Percentiles rank a stretch among this genome's conserved stretches.
These are phyloP conservation scores for Papiliotrema terrestris DNA, from an alignment of 1,284 basidiomycete species.

Conservation along the genomic window DNA sequence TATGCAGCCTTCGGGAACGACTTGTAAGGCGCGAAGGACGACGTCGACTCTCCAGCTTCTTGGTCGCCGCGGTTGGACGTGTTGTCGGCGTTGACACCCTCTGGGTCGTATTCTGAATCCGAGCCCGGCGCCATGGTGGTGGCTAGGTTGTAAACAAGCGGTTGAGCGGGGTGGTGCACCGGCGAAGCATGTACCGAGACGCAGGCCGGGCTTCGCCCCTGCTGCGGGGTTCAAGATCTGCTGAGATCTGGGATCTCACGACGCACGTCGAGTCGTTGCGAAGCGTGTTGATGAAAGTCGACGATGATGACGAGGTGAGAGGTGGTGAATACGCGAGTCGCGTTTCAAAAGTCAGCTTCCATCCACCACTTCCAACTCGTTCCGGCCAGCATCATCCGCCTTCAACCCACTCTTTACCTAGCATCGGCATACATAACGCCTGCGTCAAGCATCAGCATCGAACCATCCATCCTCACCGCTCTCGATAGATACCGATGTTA, in stretches of 20 bases:
- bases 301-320: not conserved
- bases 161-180: not conserved
- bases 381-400: not conserved
- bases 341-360: conserved; percentile 3
- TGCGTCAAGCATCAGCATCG: not conserved
- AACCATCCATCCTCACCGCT: conserved; percentile 18
- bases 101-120: not conserved
- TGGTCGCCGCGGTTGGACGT: not conserved
- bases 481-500: conserved; percentile 22
- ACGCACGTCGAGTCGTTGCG: not conserved
- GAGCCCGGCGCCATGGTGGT: not conserved
- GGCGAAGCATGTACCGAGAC: no score
- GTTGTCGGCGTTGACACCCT: not conserved
- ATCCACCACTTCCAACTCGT: conserved; percentile 7
- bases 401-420: no score
- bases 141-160: not conserved
- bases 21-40: conserved; percentile 49
- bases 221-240: no score
- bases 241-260: not conserved
- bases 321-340: not conserved
- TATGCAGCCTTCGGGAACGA: conserved; percentile 62
- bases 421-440: conserved; percentile 5
- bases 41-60: not conserved
- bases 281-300: not conserved
- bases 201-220: no score